Evolutionary conservation across 1,284 basidiomycete species (phyloP), one percentile per base, ranked within the genome.

Genomic region (Rhodotorula mucilaginosa): DNA sequence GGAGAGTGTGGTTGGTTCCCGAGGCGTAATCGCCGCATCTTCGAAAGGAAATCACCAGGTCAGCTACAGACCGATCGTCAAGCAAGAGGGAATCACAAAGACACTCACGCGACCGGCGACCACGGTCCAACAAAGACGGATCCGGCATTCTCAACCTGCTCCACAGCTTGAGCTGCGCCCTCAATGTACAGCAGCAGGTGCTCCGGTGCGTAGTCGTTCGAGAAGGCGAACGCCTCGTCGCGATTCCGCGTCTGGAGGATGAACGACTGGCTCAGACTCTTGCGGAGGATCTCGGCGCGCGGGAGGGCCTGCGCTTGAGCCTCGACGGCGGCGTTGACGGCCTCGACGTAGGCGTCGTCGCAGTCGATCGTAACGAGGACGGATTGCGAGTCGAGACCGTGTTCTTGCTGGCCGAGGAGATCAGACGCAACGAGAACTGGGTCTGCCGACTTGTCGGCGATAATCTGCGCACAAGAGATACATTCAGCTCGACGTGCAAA

Each of bases 11-110:
- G 82, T 99, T 99, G 15, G 97, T 99, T 31, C 97, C 97, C 0
- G 92, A 95, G 5, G 97, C 97, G 79, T 99, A 99, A 81, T 99
- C 97, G 49, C 97, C 97, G 81, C 94, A 98, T 77, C 92, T 95
- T 73, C 16, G 44, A 39, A 34, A 29, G 31, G 31, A 26, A 19
- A 52, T 34, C 4, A 31, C 44, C 26, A 31, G 12, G 23, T 15
- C 3, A 23, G 58, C 58, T 6, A 8, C 6, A 3, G 4, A 3
- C 12, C 12, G 39, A 44, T 2, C 10, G 29, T 2, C 21, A 23
- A 5, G 64, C 29, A 49, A 54, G 12, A 12, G 44, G 10, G 5
- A 3, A 7, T 19, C 49, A 19, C 49, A 51, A 23, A 19, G 13
- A 19, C 75, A 80, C 84, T 67, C 79, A 93, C 92, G 92, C 94